A percentile compares a stretch with the other conserved stretches of the same genome.
phyloP scores from a whole-genome alignment of 140 eudicot genomes.

The Flaveria floridana region DNA sequence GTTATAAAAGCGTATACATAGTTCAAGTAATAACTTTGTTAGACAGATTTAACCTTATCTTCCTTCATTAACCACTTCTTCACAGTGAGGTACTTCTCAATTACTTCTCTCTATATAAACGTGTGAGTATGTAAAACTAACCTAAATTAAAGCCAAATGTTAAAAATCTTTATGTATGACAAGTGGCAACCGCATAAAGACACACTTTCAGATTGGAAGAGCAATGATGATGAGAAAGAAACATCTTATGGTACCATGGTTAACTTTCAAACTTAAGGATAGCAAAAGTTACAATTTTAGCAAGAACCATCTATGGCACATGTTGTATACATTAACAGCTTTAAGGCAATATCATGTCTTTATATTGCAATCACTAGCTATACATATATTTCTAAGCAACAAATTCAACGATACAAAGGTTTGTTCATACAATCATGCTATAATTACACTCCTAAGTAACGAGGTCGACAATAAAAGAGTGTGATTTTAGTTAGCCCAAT shows the following conservation, averaged over 20 bases:
- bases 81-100: no score
- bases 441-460: constrained; percentile 16
- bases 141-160: background rate
- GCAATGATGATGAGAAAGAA: background rate
- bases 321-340: background rate
- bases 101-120: no score
- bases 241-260: background rate
- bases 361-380: background rate
- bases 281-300: background rate
- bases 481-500: background rate
- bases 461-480: background rate
- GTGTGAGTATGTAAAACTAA: no score
- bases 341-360: background rate
- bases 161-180: background rate
- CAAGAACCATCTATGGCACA: background rate
- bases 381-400: background rate
- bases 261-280: background rate
- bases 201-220: background rate
- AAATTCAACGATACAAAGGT: background rate
- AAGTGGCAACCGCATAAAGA: background rate
- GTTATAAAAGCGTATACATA: background rate
- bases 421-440: constrained; percentile 14
- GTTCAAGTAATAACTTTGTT: background rate
- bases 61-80: no score
- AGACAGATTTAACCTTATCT: no score